A percentile compares a stretch with the other conserved stretches of the same genome.
Conservation (phyloP, 352 stramenopile species). For the Globisporangium alternatum region DNA sequence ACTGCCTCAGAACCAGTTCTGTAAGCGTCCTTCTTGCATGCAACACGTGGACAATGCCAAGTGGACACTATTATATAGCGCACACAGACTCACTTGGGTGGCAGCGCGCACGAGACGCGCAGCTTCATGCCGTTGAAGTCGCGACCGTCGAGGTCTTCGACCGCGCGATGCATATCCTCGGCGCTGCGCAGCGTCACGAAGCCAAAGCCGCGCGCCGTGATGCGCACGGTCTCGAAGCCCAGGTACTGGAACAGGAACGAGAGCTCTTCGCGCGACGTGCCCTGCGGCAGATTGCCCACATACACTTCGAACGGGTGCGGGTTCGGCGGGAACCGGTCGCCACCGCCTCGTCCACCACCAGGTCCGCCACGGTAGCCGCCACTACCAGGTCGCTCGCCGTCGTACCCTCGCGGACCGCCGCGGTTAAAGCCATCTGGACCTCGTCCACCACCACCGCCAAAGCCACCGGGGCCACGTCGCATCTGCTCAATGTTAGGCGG, state of each 20-base stretch:
- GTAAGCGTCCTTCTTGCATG: neutral
- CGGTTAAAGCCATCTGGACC: conserved; percentile 22
- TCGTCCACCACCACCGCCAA: conserved; percentile 22
- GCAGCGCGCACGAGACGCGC: conserved; percentile 56
- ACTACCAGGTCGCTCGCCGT: conserved; percentile 34
- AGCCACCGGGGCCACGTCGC: conserved; percentile 30
- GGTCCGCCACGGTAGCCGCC: conserved; percentile 29
- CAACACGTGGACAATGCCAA: neutral
- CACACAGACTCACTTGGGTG: conserved; percentile 31
- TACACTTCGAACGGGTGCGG: conserved; percentile 80
- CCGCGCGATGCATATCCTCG: conserved; percentile 75
- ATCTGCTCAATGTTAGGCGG: conserved; percentile 63
- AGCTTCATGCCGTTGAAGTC: conserved; percentile 82
- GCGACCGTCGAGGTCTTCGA: conserved; percentile 76
- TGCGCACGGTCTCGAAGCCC: conserved; percentile 80
- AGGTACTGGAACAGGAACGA: conserved; percentile 82
- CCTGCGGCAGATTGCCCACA: conserved; percentile 78
- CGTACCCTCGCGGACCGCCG: conserved; percentile 25
- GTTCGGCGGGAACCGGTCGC: conserved; percentile 41
- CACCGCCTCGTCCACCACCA: conserved; percentile 25
- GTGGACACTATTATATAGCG: neutral
- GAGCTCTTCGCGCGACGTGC: conserved; percentile 75
- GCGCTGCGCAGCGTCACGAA: conserved; percentile 79
- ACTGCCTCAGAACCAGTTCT: no score
- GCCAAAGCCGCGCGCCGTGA: conserved; percentile 76